Conservation (phyloP, 2,329 filamentous ascomycete genomes). For the Dactylonectria macrodidyma region DNA sequence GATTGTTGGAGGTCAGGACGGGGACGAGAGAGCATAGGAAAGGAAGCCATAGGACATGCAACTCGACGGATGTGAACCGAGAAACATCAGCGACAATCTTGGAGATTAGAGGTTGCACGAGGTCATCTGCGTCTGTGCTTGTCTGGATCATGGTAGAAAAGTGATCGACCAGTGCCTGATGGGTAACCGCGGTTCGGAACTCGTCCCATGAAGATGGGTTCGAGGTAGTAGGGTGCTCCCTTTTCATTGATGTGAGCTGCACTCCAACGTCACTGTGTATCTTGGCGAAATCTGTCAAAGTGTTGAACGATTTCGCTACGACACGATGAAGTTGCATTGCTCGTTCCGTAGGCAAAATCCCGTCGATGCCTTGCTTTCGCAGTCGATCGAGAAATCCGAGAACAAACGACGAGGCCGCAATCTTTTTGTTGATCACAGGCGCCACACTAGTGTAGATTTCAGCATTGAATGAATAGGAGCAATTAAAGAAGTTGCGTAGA, state of each 20-base stretch:
- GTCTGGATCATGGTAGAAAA: conserved; percentile 25
- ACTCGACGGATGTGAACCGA: conserved; percentile 32
- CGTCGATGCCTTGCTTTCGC: background rate
- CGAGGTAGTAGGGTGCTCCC: background rate
- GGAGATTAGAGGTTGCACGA: conserved; percentile 36
- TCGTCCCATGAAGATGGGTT: background rate
- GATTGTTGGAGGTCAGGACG: conserved; percentile 24
- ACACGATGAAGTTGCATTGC: conserved; percentile 17
- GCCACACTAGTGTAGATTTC: conserved; percentile 20
- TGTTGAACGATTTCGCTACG: conserved; percentile 21
- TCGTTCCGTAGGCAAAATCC: conserved; percentile 6
- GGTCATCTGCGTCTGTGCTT: conserved; percentile 34
- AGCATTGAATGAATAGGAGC: background rate
- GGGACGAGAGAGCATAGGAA: conserved; percentile 44
- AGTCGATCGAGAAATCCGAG: conserved; percentile 31
- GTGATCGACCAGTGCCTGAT: conserved; percentile 24
- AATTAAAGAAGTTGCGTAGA: background rate
- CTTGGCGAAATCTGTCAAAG: conserved; percentile 21
- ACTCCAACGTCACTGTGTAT: background rate
- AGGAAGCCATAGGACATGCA: conserved; percentile 50
- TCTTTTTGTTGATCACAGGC: conserved; percentile 19
- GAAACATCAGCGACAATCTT: conserved; percentile 36
- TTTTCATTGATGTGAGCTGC: background rate
- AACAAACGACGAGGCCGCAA: conserved; percentile 9
- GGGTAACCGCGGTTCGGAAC: conserved; percentile 1